Evolutionary conservation across 129 eudicot genomes (phyloP).

Genomic region (Erigeron canadensis): DNA sequence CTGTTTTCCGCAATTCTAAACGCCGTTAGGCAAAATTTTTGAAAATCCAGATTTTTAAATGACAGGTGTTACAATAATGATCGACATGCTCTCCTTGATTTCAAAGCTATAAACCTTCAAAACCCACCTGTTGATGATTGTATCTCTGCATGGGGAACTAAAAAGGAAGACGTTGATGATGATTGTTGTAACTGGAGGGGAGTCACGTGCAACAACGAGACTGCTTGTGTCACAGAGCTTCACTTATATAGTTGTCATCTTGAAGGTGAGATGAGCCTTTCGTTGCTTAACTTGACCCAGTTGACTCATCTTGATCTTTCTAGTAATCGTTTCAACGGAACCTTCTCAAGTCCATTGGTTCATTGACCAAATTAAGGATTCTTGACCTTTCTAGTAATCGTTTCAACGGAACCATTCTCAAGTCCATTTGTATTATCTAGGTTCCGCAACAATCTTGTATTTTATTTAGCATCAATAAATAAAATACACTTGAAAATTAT

Average conservation of each 20-base stretch:
- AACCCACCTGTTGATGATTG: neutral
- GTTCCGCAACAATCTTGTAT: too few relatives aligned
- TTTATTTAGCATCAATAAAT: too few relatives aligned
- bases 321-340: neutral
- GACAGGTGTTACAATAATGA: neutral
- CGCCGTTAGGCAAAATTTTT: too few relatives aligned
- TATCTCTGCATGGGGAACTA: neutral
- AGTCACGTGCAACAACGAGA: neutral
- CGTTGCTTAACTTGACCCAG: conserved; percentile 2
- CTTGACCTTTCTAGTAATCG: neutral
- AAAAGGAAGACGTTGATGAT: neutral
- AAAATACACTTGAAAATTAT: too few relatives aligned
- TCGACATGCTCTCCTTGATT: neutral
- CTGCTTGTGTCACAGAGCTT: neutral
- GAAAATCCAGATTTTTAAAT: too few relatives aligned
- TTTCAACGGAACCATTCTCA: neutral
- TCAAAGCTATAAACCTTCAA: neutral
- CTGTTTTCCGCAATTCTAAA: too few relatives aligned
- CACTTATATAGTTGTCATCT: neutral
- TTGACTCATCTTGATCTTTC: neutral
- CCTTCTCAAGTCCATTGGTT: conserved; percentile 3
- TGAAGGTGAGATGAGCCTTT: neutral
- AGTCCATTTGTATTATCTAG: neutral
- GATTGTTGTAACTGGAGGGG: neutral
- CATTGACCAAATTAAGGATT: neutral